Evolutionary conservation across 306 rosid genomes (phyloP), one percentile per base, ranked within the genome.

Genomic region (Gillenia trifoliata): DNA sequence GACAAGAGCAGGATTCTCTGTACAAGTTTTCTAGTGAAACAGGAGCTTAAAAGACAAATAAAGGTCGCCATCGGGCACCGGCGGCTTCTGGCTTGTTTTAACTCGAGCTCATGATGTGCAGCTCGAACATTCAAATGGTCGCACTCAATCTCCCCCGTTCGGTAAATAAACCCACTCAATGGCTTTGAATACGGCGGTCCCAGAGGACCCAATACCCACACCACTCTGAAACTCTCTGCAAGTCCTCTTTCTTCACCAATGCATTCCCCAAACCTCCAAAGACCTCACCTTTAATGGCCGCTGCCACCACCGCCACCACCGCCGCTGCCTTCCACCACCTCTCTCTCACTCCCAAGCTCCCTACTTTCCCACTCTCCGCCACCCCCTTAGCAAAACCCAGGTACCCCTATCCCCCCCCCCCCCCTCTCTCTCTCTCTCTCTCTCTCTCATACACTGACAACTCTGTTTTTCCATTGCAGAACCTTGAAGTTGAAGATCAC

Each of bases 251-350:
- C 54, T 31, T 20, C 47, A 28, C 63, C 75, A 20, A 52, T 75
- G 82, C 75, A 17, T 34, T 34, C 3, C 56, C 56, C 23, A 31
- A 25, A 34, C 80, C 62, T 81, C 74, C 67, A 26, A 40, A 72
- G 38, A 8, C 15, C 56, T 75, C 79, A 43, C 22, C 80, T 66
- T 66, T 72, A 72, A 87, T 89, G 90, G 90, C 91, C 31, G 40
- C 54, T 29, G 45, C 54, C 50, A 26, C 66, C 65, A 64, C n/a
- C n/a, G n/a, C n/a, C n/a, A n/a, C n/a, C n/a, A n/a, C 63, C 15
- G 75, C 86, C 28, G 22, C 63, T 64, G 25, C 52, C 49, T 63
- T 76, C 19, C 43, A 54, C 47, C 64, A 59, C 63, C 45, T 43
- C 79, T 70, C 65, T 19, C 50, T 62, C 72, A 59, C 67, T 45